Base-by-base conservation (phyloP, 2,329 filamentous ascomycete species). In the Paraphoma chrysanthemicola region DNA sequence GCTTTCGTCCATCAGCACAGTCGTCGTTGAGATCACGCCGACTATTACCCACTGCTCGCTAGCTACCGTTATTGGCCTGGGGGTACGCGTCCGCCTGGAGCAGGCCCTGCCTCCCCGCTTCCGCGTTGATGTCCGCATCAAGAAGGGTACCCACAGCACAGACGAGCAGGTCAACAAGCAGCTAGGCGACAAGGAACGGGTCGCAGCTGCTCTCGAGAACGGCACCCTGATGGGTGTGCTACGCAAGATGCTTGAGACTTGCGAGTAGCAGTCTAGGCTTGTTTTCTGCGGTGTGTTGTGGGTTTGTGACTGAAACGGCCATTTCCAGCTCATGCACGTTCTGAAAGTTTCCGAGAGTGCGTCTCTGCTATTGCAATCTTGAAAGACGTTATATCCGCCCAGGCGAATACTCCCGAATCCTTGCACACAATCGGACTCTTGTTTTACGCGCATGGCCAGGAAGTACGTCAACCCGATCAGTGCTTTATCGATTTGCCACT, bases 101-200 rank as follows among this genome's bases (percentile, higher is more conserved):
- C 90, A 96, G 76, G 90, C 91, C 10, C 83, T 99, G 55, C 95
- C 95, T 3, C 91, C 95, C 33, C 91, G 94, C 70, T 99, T 95
- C 77, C 87, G 95, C 38, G 86, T 98, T 48, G 93, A 98, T 76
- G 92, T 98, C 44, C 87, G 89, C 68, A 96, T 97, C 77, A 97
- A 98, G 78, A 90, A 96, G 78, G 94, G 93, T 60, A 95, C 93
- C n/a, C 95, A 98, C 76, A 92, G 88, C 63, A 96, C 96, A 59
- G 94, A 92, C 44, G 93, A 97, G 61, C 93, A 97, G 75, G 93
- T 97, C 50, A 97, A 96, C 80, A 97, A 97, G 82, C 95, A 99
- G 79, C 81, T 99, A 43, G 91, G 88, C 33, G 95, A 99, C 79
- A 99, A 98, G 82, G 95, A 99, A 80, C 85, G 95, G 59, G 95